Evolutionary conservation across 2,329 filamentous ascomycete species (phyloP).

Genomic region (Cytospora piceicola): DNA sequence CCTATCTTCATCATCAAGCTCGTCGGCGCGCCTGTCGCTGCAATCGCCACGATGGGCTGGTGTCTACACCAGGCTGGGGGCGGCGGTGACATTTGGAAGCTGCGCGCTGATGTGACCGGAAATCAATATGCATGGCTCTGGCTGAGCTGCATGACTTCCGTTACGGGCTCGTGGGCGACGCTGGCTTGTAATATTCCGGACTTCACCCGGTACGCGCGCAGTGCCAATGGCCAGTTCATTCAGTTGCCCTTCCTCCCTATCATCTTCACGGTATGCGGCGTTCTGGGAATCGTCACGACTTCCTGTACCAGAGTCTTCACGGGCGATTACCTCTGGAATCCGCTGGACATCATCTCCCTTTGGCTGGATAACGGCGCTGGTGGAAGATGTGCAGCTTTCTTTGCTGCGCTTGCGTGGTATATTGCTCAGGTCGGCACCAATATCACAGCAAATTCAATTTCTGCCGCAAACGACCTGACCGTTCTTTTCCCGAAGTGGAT

Average conservation of each 20-base stretch:
- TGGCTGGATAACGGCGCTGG: constrained; percentile 50
- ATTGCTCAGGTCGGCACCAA: constrained; percentile 61
- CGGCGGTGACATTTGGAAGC: constrained; percentile 46
- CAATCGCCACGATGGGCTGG: constrained; percentile 67
- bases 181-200: constrained; percentile 57
- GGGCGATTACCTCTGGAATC: constrained; percentile 55
- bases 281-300: constrained; percentile 61
- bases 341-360: constrained; percentile 48
- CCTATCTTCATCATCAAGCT: constrained; percentile 52
- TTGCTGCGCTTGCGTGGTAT: constrained; percentile 57
- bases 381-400: constrained; percentile 47
- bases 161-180: constrained; percentile 49
- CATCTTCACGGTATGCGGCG: constrained; percentile 52
- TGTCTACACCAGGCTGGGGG: constrained; percentile 60
- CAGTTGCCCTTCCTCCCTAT: constrained; percentile 51
- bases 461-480: constrained; percentile 59
- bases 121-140: constrained; percentile 57
- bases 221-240: constrained; percentile 43
- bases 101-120: constrained; percentile 42
- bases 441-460: constrained; percentile 59
- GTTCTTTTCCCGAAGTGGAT: constrained; percentile 57
- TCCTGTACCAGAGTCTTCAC: constrained; percentile 58
- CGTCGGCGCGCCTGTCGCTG: constrained; percentile 58
- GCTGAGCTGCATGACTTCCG: constrained; percentile 41
- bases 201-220: constrained; percentile 51